Conservation (phyloP, 2,329 filamentous ascomycete genomes). For the Botrytis medusae region DNA sequence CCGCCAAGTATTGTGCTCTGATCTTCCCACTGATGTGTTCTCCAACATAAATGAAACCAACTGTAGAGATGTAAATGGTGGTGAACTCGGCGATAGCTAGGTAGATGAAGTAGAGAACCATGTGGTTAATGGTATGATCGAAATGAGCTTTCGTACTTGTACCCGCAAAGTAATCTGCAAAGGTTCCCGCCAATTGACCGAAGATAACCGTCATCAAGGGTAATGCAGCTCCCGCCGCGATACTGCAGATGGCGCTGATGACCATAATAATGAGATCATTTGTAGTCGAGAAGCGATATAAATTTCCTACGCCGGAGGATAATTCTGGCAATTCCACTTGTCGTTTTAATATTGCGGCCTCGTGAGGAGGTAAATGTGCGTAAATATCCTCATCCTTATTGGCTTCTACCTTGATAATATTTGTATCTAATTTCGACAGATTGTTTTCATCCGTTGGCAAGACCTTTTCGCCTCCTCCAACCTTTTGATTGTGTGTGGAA, state of each 20-base stretch:
- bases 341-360: constrained; percentile 64
- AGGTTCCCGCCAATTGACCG: constrained; percentile 70
- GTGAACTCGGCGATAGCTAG: constrained; percentile 79
- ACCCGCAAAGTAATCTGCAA: constrained; percentile 58
- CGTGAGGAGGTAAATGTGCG: constrained; percentile 61
- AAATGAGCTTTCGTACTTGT: constrained; percentile 55
- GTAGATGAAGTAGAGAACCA: constrained; percentile 83
- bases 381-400: constrained; percentile 52
- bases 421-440: constrained; percentile 45
- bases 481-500: constrained; percentile 27
- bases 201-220: constrained; percentile 65
- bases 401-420: constrained; percentile 38
- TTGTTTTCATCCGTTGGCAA: constrained; percentile 58
- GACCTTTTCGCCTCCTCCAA: constrained; percentile 54
- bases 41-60: constrained; percentile 86
- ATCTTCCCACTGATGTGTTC: constrained; percentile 79
- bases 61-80: constrained; percentile 74
- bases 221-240: constrained; percentile 58
- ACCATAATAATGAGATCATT: constrained; percentile 52
- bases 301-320: constrained; percentile 62
- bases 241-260: constrained; percentile 53
- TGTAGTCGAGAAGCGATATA: constrained; percentile 55
- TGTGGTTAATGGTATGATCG: constrained; percentile 55
- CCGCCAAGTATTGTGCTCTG: constrained; percentile 78
- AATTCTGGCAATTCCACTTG: constrained; percentile 67